Evolutionary conservation across 202 grass and related monocot species (phyloP), one percentile per base, ranked within the genome.

Genomic region (Eragrostis tef): DNA sequence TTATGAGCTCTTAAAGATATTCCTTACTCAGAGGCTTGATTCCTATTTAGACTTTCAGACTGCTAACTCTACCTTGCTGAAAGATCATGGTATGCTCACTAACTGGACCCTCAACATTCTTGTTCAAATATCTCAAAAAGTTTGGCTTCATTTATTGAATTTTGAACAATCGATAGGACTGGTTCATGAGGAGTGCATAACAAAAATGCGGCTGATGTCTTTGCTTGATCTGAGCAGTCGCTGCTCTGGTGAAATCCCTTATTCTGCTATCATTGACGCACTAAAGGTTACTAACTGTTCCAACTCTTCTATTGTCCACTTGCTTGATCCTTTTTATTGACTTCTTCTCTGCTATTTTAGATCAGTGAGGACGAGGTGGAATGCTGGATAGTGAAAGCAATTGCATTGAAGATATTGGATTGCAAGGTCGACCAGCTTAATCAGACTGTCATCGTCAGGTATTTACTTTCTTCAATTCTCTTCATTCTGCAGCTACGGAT

Each of bases 311-410:
- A 67, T 15, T 75, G 10, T 36, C 56, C 15, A 49, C 43, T 29
- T 73, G n/a, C 49, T 39, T 68, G 6, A 62, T 49, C 2, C 21
- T 39, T 43, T 5, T 15, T 45, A 42, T 60, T 82, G 7, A 78
- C 56, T n/a, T 84, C 25, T 83, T n/a, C 43, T 54, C 6, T 27
- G 14, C 73, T 82, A 42, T 87, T 24, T 17, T 79, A 98, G 95
- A 95, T 98, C 67, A 93, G 78, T 45, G 95, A 94, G 15, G 90
- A 93, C 36, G 92, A 95, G 51, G 95, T 95, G 66, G 95, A 98
- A 50, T 85, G 88, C 77, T 98, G 95, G 95, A 86, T 95, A 72
- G 95, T 98, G 14, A 98, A 98, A 95, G 88, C 96, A 73, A 98
- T 98, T 59, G 86, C 87, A 4, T 87, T 50, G 29, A 95, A 98